Base-by-base conservation (phyloP, 805 yeast species). In the Kodamaea jinghongensis region DNA sequence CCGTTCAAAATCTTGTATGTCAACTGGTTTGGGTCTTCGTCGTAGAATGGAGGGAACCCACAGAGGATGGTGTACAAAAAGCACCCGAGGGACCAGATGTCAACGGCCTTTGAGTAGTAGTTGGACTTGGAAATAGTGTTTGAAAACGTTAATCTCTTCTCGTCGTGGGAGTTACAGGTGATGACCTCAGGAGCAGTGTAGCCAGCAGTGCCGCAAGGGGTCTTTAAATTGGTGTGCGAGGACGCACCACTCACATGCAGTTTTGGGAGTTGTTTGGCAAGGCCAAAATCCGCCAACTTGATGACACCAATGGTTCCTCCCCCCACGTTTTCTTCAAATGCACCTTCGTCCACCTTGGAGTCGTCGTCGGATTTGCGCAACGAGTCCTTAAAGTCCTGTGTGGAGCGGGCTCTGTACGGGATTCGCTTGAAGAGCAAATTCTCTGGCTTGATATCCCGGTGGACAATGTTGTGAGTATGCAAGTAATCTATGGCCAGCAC, bases 391-490 rank as follows among this genome's bases (percentile, higher is more conserved):
- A 55, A 58, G 30, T 65, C 61, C 4, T 43, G 54, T 41, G 14
- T 72, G 46, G 57, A 25, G 13, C 78, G 55, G 2, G 76, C 73
- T 4, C 65, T 46, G 38, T 66, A 62, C 1, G 73, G 71, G 17
- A 74, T 75, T 1, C 81, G 83, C 31, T 74, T 70, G 56, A 82
- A 86, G 30, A 85, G 62, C 33, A 85, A 61, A 56, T 85, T 85
- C 49, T 85, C 95, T 1, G 95, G 95, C 60, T 85, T 85, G 52
- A 85, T 84, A 57, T 85, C 95, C 31, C 95, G 66, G 58, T 85
- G 95, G 16, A 84, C 95, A 11, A 81, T 73, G 45, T 78, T 83
- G 39, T 81, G 81, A 31, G 58, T 56, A 54, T 85, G 95, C 35
- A 86, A 63, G 56, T 83, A 80, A 33, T 83, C 75, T 15, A 85